Conservation (phyloP, 257 asterid genomes). For the Schizonepeta tenuifolia region DNA sequence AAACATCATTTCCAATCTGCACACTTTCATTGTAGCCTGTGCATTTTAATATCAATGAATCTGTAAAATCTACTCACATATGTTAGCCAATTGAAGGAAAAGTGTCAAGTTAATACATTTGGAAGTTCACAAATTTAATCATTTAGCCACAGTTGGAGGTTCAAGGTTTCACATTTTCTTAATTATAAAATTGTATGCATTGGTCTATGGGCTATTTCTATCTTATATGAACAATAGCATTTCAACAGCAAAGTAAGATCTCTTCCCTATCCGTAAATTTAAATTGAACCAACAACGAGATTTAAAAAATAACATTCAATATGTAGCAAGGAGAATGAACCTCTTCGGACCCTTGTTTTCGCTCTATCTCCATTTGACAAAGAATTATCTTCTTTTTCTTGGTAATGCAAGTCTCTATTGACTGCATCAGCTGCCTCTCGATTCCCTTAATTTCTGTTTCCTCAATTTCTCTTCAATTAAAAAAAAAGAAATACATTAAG, state of each 20-base stretch:
- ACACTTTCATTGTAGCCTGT: too few species aligned
- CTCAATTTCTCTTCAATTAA: slow-evolving; percentile 80
- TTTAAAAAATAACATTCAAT: slow-evolving; percentile 12
- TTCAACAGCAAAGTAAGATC: not conserved
- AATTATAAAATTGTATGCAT: too few species aligned
- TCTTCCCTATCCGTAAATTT: not conserved
- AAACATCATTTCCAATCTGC: too few species aligned
- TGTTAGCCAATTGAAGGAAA: too few species aligned
- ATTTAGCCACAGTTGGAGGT: not conserved
- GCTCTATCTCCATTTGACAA: slow-evolving; percentile 82
- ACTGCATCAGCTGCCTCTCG: slow-evolving; percentile 97
- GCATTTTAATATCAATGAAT: too few species aligned
- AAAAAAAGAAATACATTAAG: slow-evolving; percentile 5
- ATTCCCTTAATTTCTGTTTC: slow-evolving; percentile 88
- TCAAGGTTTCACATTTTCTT: too few species aligned
- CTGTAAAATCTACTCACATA: too few species aligned
- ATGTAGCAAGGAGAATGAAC: slow-evolving; percentile 44
- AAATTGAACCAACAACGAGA: slow-evolving; percentile 18
- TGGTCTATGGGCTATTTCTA: too few species aligned
- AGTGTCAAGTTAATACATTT: too few species aligned
- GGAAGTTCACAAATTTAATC: not conserved
- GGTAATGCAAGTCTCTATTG: slow-evolving; percentile 87
- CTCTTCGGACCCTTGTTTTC: slow-evolving; percentile 92
- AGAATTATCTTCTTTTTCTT: slow-evolving; percentile 97
- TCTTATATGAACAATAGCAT: too few species aligned